Percentiles rank a stretch among this genome's conserved stretches.
phyloP scores from a whole-genome alignment of 495 filamentous ascomycete species.

The Penicillium dipodomyicola region DNA sequence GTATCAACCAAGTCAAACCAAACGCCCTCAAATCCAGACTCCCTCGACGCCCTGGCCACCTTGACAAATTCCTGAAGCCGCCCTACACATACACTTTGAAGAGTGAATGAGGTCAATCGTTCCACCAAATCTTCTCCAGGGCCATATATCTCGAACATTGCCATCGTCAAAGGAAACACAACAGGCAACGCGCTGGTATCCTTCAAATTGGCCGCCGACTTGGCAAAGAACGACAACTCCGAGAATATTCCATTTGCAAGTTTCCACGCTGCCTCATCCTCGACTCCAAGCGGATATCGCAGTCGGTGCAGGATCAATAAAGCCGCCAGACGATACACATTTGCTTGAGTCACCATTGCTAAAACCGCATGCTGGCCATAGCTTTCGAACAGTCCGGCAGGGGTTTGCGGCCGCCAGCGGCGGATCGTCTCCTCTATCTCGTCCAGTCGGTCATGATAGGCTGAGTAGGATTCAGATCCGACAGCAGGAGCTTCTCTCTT shows the following conservation, averaged over 20 bases:
- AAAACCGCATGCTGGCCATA: slow-evolving; percentile 27
- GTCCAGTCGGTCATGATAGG: slow-evolving; percentile 21
- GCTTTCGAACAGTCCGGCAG: slow-evolving; percentile 16
- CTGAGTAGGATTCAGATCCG: slow-evolving; percentile 9
- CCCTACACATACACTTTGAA: slow-evolving; percentile 24
- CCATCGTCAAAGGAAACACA: slow-evolving; percentile 29
- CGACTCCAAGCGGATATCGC: slow-evolving; percentile 30
- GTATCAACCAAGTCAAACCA: slow-evolving; percentile 34
- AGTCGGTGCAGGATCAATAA: slow-evolving; percentile 35
- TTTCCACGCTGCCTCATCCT: slow-evolving; percentile 20
- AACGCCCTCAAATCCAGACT: slow-evolving; percentile 23
- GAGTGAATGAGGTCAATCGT: slow-evolving; percentile 18
- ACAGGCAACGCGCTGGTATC: slow-evolving; percentile 25
- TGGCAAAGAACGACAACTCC: slow-evolving; percentile 24
- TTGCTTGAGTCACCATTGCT: slow-evolving; percentile 34
- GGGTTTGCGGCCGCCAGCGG: slow-evolving; percentile 25
- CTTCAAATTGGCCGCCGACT: slow-evolving; percentile 7
- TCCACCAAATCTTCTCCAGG: slow-evolving; percentile 28
- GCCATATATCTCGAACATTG: slow-evolving; percentile 30
- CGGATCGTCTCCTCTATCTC: slow-evolving; percentile 25
- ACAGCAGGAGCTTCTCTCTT: slow-evolving; percentile 12
- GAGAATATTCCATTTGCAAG: slow-evolving; percentile 31
- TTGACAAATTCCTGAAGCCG: slow-evolving; percentile 27
- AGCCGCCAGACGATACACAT: slow-evolving; percentile 30
- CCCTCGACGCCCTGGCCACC: slow-evolving; percentile 20